Conservation (phyloP, 495 filamentous ascomycete species). For the Chlorociboria aeruginascens region DNA sequence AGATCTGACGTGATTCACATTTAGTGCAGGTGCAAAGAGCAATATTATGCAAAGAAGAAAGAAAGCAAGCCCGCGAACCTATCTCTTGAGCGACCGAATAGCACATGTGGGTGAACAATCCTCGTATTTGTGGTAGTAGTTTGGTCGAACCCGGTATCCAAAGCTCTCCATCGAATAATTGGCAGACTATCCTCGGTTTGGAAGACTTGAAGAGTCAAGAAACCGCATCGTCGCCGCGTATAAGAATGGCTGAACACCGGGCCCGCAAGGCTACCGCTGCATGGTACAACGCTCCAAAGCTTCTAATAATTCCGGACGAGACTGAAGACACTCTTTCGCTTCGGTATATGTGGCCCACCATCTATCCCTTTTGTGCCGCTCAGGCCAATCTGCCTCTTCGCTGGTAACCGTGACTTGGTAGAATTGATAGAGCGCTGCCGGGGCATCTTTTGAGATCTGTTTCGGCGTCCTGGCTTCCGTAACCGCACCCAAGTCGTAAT, state of each 20-base stretch:
- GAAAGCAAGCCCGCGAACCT: slow-evolving; percentile 12
- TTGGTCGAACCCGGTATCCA: slow-evolving; percentile 12
- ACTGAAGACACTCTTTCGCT: slow-evolving; percentile 62
- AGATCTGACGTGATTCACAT: slow-evolving; percentile 21
- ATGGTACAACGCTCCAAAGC: slow-evolving; percentile 33
- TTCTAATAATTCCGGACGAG: slow-evolving; percentile 76
- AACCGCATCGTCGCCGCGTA: background rate
- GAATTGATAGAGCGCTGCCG: slow-evolving; percentile 73
- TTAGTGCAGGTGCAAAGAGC: slow-evolving; percentile 15
- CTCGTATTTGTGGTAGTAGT: background rate
- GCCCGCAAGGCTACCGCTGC: slow-evolving; percentile 18
- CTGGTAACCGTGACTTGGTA: slow-evolving; percentile 75
- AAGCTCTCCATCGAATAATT: slow-evolving; percentile 1
- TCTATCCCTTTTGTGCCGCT: slow-evolving; percentile 80
- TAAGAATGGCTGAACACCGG: slow-evolving; percentile 13
- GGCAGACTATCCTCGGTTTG: background rate
- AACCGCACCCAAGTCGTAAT: slow-evolving; percentile 75
- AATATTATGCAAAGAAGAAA: slow-evolving; percentile 11
- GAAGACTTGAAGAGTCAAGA: no score
- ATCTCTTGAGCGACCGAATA: slow-evolving; percentile 9
- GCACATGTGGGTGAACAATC: background rate
- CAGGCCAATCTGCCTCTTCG: slow-evolving; percentile 82
- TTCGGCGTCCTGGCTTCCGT: slow-evolving; percentile 43
- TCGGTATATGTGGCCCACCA: slow-evolving; percentile 79
- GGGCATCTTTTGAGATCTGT: slow-evolving; percentile 45